These are phyloP conservation scores for Pyrenophora tritici-repentis DNA, from an alignment of 2,329 filamentous ascomycete species.

Conservation along the genomic window DNA sequence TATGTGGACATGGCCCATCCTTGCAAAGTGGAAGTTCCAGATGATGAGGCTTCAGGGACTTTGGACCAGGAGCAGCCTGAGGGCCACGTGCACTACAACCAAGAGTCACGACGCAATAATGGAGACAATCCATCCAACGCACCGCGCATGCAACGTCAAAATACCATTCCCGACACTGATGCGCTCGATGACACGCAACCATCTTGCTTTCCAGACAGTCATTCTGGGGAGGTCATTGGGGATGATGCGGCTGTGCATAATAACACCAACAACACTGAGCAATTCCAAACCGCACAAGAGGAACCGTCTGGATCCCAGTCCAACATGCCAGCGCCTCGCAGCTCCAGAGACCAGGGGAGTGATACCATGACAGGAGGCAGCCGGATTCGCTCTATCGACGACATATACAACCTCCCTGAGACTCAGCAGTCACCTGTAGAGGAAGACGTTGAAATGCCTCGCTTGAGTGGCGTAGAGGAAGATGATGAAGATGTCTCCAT, in stretches of 20 bases:
- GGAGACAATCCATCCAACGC: slow-evolving; percentile 1
- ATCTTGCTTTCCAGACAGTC: slow-evolving; percentile 23
- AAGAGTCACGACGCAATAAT: not conserved
- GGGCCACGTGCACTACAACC: not conserved
- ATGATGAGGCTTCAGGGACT: slow-evolving; percentile 33
- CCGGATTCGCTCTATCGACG: slow-evolving; percentile 38
- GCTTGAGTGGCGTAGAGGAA: slow-evolving; percentile 39
- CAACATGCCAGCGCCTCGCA: slow-evolving; percentile 18
- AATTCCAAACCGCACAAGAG: slow-evolving; percentile 46
- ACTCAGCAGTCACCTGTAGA: slow-evolving; percentile 39
- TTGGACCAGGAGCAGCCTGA: slow-evolving; percentile 17
- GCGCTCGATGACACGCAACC: slow-evolving; percentile 43
- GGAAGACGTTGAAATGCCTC: slow-evolving; percentile 41
- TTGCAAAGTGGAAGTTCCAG: slow-evolving; percentile 11
- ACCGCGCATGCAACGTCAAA: slow-evolving; percentile 28
- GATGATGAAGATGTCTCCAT: slow-evolving; percentile 42
- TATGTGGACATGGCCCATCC: slow-evolving; percentile 16
- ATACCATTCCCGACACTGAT: slow-evolving; percentile 43
- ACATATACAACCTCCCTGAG: slow-evolving; percentile 44
- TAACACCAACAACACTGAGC: slow-evolving; percentile 28
- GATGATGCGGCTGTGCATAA: not conserved
- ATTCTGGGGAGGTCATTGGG: not conserved
- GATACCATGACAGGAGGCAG: slow-evolving; percentile 12
- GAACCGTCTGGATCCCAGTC: slow-evolving; percentile 37
- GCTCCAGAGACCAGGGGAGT: slow-evolving; percentile 23